Conservation (phyloP, 306 rosid genomes). For the Quercus engelmannii region DNA sequence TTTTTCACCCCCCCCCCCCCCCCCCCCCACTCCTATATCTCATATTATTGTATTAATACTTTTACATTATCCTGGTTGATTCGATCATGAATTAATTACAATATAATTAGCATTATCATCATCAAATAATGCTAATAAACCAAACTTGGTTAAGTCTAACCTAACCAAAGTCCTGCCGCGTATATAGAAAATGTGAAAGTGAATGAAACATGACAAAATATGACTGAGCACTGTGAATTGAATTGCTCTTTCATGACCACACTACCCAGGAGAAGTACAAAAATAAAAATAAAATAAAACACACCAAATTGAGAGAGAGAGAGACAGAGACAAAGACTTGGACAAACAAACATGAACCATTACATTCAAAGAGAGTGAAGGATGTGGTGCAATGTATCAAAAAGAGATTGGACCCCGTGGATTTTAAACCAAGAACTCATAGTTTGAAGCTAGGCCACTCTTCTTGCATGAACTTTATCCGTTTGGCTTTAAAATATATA, state of each 20-base stretch:
- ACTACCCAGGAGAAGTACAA: too few species aligned
- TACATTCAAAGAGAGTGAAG: constrained; percentile 21
- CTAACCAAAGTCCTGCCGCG: neutral
- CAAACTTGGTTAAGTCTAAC: neutral
- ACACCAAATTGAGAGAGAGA: neutral
- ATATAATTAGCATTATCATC: neutral
- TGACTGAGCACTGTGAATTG: too few species aligned
- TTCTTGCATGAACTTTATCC: constrained; percentile 61
- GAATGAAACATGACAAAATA: neutral
- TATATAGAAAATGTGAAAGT: neutral
- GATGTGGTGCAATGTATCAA: neutral
- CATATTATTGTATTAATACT: too few species aligned
- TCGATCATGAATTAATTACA: neutral
- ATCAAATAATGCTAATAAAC: neutral
- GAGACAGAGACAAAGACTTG: neutral
- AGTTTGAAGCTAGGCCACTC: constrained; percentile 71
- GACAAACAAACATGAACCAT: constrained; percentile 42
- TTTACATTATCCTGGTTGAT: neutral
- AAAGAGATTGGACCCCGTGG: neutral
- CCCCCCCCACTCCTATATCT: too few species aligned
- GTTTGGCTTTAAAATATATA: constrained; percentile 17
- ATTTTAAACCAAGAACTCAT: constrained; percentile 34
- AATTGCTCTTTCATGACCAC: too few species aligned
- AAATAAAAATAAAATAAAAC: neutral
- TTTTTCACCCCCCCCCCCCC: too few species aligned